These are phyloP conservation scores for Candida fluviatilis DNA, from an alignment of 805 yeast genomes.

Conservation along the genomic window DNA sequence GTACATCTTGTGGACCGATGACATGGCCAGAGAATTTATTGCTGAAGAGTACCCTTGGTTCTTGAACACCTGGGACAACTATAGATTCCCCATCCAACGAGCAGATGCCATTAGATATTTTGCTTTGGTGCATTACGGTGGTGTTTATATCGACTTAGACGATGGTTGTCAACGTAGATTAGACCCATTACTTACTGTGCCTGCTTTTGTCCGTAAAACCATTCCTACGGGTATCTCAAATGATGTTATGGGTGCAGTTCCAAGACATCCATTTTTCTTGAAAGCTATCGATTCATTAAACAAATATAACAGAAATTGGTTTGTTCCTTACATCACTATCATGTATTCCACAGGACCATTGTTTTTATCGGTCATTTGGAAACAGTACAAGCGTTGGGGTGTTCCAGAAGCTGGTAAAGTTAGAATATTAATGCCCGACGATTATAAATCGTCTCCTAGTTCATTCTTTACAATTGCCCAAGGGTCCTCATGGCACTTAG, in stretches of 20 bases:
- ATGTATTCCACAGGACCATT: constrained; percentile 94
- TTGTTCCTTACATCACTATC: constrained; percentile 84
- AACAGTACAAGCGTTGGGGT: constrained; percentile 79
- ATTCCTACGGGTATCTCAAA: constrained; percentile 88
- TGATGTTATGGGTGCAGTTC: constrained; percentile 89
- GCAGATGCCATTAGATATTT: constrained; percentile 92
- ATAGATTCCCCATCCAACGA: constrained; percentile 77
- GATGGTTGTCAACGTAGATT: constrained; percentile 78
- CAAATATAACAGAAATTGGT: constrained; percentile 63
- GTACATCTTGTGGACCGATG: constrained; percentile 89
- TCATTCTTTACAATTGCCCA: constrained; percentile 71
- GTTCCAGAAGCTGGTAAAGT: constrained; percentile 63
- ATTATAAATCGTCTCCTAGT: constrained; percentile 57
- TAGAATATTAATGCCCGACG: constrained; percentile 65
- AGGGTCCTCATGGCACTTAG: constrained; percentile 92
- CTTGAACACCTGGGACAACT: constrained; percentile 68
- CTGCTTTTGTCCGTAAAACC: constrained; percentile 85
- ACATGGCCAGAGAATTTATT: constrained; percentile 73
- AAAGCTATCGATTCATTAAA: constrained; percentile 63
- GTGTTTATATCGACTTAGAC: constrained; percentile 85
- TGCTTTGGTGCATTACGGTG: constrained; percentile 79
- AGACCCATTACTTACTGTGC: constrained; percentile 76
- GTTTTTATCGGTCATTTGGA: constrained; percentile 82
- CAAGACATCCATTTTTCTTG: constrained; percentile 79
- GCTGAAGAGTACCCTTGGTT: constrained; percentile 84